Conservation (phyloP, 2,329 filamentous ascomycete species). For the Sporothrix brunneoviolacea region DNA sequence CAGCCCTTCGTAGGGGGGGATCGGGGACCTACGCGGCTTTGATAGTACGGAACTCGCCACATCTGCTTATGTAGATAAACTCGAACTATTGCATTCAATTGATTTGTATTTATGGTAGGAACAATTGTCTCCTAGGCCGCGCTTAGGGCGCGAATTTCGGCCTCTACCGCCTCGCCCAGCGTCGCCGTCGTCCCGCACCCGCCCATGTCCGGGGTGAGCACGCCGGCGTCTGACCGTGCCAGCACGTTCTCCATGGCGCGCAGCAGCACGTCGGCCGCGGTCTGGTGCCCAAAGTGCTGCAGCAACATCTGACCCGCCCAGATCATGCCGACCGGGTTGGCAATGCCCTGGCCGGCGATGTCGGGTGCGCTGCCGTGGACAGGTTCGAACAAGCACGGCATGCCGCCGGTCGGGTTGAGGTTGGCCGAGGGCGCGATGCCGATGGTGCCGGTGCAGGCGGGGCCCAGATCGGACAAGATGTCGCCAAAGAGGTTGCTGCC, state of each 20-base stretch:
- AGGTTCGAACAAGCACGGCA: constrained; percentile 51
- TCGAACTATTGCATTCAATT: too few relatives aligned
- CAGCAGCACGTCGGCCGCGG: constrained; percentile 40
- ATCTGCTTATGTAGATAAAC: too few relatives aligned
- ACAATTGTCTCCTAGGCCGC: too few relatives aligned
- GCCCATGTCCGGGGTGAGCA: constrained; percentile 45
- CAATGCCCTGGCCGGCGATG: constrained; percentile 46
- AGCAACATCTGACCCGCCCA: constrained; percentile 50
- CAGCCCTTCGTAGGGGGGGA: too few relatives aligned
- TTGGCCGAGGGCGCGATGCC: constrained; percentile 62
- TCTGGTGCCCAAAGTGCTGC: constrained; percentile 44
- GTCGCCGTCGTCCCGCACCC: constrained; percentile 27
- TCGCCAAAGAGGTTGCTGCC: constrained; percentile 53
- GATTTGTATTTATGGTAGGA: too few relatives aligned
- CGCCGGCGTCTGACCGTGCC: constrained; percentile 27
- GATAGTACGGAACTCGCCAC: too few relatives aligned
- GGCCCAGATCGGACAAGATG: constrained; percentile 61
- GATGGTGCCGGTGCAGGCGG: constrained; percentile 60
- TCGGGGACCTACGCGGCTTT: too few relatives aligned
- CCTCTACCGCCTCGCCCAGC: too few relatives aligned
- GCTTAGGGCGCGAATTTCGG: too few relatives aligned
- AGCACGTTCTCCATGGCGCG: constrained; percentile 43
- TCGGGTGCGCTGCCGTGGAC: constrained; percentile 50
- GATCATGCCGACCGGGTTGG: constrained; percentile 48
- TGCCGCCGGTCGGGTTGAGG: constrained; percentile 49